Conservation (phyloP, 192 early-diverging fungal species). For the Coemansia sp. region DNA sequence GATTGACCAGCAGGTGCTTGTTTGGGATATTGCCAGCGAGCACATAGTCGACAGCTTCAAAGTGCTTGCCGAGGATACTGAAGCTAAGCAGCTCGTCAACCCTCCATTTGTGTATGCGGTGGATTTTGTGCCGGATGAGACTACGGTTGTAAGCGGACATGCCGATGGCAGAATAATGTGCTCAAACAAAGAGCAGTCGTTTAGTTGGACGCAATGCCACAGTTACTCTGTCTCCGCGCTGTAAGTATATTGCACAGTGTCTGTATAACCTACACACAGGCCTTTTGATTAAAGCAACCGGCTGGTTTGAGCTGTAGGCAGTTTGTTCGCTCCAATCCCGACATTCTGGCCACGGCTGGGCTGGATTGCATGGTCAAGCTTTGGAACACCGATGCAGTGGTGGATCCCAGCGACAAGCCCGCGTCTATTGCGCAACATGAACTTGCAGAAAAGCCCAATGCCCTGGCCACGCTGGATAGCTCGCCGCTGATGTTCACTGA, state of each 20-base stretch:
- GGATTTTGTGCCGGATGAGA: conserved; percentile 22
- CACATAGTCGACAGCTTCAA: not conserved
- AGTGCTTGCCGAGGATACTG: not conserved
- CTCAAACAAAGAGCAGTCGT: not conserved
- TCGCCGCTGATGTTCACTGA: conserved; percentile 20
- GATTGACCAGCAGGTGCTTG: conserved; percentile 26
- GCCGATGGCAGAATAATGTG: conserved; percentile 47
- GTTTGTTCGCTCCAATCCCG: conserved; percentile 30
- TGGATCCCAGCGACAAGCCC: not conserved
- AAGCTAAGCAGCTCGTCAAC: conserved; percentile 17
- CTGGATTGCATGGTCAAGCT: conserved; percentile 29
- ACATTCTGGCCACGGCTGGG: conserved; percentile 34
- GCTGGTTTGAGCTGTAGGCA: conserved; percentile 15
- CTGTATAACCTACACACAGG: too few species aligned
- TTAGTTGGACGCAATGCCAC: conserved; percentile 26
- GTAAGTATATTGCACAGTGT: too few species aligned
- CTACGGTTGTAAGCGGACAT: conserved; percentile 37
- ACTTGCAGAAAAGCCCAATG: conserved; percentile 26
- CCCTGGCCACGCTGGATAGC: conserved; percentile 14
- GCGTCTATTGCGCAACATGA: not conserved
- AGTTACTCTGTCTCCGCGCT: conserved; percentile 44
- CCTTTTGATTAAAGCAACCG: too few species aligned
- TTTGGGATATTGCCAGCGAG: conserved; percentile 47
- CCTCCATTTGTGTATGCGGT: conserved; percentile 47
- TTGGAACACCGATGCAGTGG: conserved; percentile 31